Evolutionary conservation across 441 rosid species (phyloP), one percentile per base, ranked within the genome.

Genomic region (Croton setiger): DNA sequence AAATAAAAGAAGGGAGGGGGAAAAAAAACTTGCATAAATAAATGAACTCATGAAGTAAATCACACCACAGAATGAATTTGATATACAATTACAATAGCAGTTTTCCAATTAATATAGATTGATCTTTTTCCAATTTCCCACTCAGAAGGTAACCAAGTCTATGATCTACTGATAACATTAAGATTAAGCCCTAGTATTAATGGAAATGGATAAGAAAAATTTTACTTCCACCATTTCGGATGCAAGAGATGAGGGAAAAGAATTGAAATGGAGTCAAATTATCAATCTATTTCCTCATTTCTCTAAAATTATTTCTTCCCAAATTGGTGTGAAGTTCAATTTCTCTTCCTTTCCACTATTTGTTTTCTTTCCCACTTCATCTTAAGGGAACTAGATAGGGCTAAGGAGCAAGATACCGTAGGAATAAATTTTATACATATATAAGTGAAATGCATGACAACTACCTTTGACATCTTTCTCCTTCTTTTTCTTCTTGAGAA

Each of bases 401-500:
- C 31, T 27, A 27, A 27, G 31, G 13, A 4, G 49, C 14, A 60
- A 18, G 64, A 60, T 37, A 21, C 21, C 11, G 13, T 27, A 27
- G 27, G 20, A 60, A 60, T 45, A 45, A 20, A 44, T 27, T 27
- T 27, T 27, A 27, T 27, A 27, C 31, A 2, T 27, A 27, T 27
- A 27, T 27, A 60, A 37, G 36, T 45, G 35, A 44, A 66, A 7
- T 31, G 63, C 31, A 43, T 15, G 65, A 35, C 11, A 73, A 71
- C 58, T 76, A 91, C 98, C 97, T 87, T 82, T 92, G 1, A 77
- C 64, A 64, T 88, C 97, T 83, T 82, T 94, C 66, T 94, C 97
- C 80, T 92, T 94, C 94, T 85, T 94, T 82, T 94, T 94, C 96
- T 92, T 94, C 88, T 94, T 94, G 57, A 92, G 91, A 76, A 94